Evolutionary conservation across 2,329 filamentous ascomycete genomes (phyloP).

Genomic region (Lasiodiplodia hormozganensis): DNA sequence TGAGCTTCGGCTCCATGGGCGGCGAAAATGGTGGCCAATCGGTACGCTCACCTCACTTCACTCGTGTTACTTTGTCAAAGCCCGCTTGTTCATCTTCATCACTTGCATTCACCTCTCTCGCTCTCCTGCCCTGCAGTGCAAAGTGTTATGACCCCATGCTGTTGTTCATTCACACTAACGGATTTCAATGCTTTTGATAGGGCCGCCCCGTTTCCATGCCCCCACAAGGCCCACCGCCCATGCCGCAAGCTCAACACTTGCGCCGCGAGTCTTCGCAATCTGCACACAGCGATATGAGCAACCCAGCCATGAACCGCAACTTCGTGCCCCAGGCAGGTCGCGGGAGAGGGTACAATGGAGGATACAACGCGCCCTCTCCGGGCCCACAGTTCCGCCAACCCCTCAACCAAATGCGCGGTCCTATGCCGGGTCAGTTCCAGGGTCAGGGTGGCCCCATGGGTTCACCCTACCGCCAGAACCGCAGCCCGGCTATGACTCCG

Average conservation of each 20-base stretch:
- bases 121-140: neutral
- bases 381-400: slow-evolving; percentile 59
- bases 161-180: slow-evolving; percentile 22
- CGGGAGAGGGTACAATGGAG: slow-evolving; percentile 61
- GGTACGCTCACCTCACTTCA: slow-evolving; percentile 61
- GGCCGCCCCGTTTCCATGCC: slow-evolving; percentile 71
- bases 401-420: slow-evolving; percentile 58
- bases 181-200: slow-evolving; percentile 55
- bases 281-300: slow-evolving; percentile 74
- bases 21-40: slow-evolving; percentile 71
- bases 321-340: slow-evolving; percentile 54
- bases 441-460: slow-evolving; percentile 54
- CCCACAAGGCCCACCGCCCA: slow-evolving; percentile 46
- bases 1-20: slow-evolving; percentile 82
- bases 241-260: slow-evolving; percentile 75
- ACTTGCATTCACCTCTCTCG: neutral
- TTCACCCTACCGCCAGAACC: slow-evolving; percentile 63
- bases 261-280: slow-evolving; percentile 89
- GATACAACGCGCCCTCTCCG: slow-evolving; percentile 54
- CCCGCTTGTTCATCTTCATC: neutral
- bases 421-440: slow-evolving; percentile 61
- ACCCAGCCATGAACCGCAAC: slow-evolving; percentile 54
- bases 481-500: slow-evolving; percentile 63
- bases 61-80: neutral
- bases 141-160: neutral